Evolutionary conservation across 768 basidiomycete genomes (phyloP), one percentile per base, ranked within the genome.

Genomic region (Hericium rajendrae): DNA sequence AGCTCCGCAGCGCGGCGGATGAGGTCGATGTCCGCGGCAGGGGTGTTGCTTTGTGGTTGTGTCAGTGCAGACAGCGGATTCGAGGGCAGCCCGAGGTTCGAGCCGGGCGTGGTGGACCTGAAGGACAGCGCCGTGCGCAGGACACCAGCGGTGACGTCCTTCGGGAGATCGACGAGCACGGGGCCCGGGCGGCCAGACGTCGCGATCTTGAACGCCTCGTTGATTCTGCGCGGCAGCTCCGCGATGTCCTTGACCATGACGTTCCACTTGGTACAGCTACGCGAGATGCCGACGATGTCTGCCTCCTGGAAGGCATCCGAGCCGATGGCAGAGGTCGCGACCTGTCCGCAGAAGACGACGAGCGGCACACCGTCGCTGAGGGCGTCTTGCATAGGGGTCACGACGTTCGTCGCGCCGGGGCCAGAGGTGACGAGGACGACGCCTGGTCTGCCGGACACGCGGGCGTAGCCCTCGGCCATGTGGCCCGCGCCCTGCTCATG

Each of bases 231-330:
- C 13, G 97, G 97, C 2, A 98, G 79, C 71, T 98, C 97, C 12
- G 89, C 71, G 59, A 98, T 91, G 67, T 94, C 94, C 72, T 97
- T 98, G 53, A 98, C 91, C 94, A 98, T 95, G 59, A 99, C 95
- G 68, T 99, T 98, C 97, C 97, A 98, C 71, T 98, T 99, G 24
- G 97, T 98, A 75, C 97, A 99, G 65, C 86, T 85, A 53, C 95
- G 80, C 32, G 94, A 97, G 71, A 98, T 99, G 51, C 97, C 97
- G 56, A 99, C 78, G 52, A 98, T 73, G 69, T 99, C 97, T 41
- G 97, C 97, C 73, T 99, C 97, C 69, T 99, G 97, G 82, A 99
- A 99, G 1, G 92, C 91, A 68, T 99, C 95, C 15, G 91, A 94
- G n/a, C 95, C 95, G 59, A 99, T 99, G 54, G 91, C 86, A n/a